phyloP scores from a whole-genome alignment of 805 yeast species.

The Sugiyamaella boreocaroliniensis region DNA sequence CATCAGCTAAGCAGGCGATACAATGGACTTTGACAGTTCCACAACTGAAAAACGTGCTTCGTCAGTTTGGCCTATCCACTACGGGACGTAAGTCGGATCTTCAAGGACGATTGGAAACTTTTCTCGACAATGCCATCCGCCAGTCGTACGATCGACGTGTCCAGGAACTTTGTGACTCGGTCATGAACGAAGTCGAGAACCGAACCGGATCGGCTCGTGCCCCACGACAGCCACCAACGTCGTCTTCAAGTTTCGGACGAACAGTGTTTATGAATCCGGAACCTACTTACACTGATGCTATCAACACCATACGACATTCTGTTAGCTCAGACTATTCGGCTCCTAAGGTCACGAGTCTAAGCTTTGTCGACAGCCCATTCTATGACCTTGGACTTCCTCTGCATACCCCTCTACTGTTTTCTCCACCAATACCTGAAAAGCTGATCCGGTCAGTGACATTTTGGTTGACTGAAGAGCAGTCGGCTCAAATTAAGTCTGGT shows the following conservation, averaged over 20 bases:
- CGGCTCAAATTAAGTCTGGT: constrained; percentile 30
- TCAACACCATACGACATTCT: not conserved
- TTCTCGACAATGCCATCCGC: constrained; percentile 38
- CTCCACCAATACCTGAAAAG: constrained; percentile 9
- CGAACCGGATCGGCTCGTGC: not conserved
- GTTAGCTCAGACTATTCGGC: not conserved
- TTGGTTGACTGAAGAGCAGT: constrained; percentile 39
- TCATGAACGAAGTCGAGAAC: not conserved
- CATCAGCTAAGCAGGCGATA: not conserved
- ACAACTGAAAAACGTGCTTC: constrained; percentile 27
- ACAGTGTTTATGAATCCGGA: constrained; percentile 15
- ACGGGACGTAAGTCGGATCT: constrained; percentile 59
- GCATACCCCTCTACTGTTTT: constrained; percentile 18
- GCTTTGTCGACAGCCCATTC: constrained; percentile 26
- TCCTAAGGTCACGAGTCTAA: not conserved
- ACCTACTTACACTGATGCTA: not conserved
- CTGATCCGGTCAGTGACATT: constrained; percentile 28
- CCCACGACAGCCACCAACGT: not conserved
- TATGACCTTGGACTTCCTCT: constrained; percentile 16
- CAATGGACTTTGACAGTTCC: constrained; percentile 21
- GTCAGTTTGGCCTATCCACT: constrained; percentile 37
- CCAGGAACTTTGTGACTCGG: constrained; percentile 30
- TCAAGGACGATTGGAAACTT: constrained; percentile 46
- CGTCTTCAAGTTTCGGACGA: constrained; percentile 6
- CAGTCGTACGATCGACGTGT: constrained; percentile 40